Evolutionary conservation across 768 basidiomycete genomes (phyloP), one percentile per base, ranked within the genome.

Genomic region (Cyclocybe cylindracea): DNA sequence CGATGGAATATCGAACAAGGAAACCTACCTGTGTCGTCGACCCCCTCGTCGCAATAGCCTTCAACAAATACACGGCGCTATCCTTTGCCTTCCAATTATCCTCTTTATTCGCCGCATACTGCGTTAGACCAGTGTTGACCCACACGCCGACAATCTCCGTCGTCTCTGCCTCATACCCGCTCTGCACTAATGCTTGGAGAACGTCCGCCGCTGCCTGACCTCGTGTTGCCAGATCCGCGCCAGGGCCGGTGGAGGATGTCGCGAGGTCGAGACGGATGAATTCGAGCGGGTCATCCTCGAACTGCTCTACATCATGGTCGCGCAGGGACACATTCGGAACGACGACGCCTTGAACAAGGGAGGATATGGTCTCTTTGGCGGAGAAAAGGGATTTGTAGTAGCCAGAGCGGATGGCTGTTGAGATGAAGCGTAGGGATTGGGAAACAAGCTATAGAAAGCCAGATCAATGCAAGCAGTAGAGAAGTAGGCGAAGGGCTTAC

Each of bases 261-360:
- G 94, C 79, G 24, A 96, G 75, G 61, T 96, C 94, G 38, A 91
- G 78, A 16, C 93, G 86, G 59, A 98, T 91, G 66, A 89, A 98
- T 65, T 98, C 96, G 36, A 96, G 80, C 0, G 97, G 95, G 58
- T 97, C 95, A 54, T 98, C 97, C 69, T 97, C 94, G 62, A 99
- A 98, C 67, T 94, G 87, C 61, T 99, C 97, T 44, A 91, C 79
- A 50, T 98, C 95, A 58, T 93, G 89, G 36, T 89, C 87, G 54
- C 94, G 82, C 10, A 98, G 76, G 10, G 82, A 75, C 52, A 97
- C 91, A 61, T 97, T 98, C n/a, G 96, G 94, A 24, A 98, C 78
- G 19, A 98, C 88, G 51, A 98, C 92, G 46, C 91, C 89, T 67
- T 94, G 86, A 5, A 93, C 84, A 50, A 99, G 84, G 2, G 84